Evolutionary conservation across 768 basidiomycete genomes (phyloP).

Genomic region (Russula vinacea): DNA sequence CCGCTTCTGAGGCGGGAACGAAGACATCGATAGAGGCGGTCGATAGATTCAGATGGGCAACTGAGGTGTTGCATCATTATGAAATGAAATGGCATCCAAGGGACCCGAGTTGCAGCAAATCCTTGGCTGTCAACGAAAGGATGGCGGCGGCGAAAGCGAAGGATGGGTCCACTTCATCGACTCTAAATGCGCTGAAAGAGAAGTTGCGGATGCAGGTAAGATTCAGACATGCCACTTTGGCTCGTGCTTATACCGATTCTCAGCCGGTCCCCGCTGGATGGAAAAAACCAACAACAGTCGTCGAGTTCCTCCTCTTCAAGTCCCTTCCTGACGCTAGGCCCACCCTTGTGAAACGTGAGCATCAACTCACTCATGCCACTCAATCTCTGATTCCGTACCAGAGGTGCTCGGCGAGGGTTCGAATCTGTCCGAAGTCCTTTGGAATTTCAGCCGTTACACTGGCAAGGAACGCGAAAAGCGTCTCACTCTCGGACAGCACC

Average conservation of each 20-base stretch:
- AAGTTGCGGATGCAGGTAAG: not conserved
- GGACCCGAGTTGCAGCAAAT: too few relatives aligned
- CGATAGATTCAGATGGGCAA: not conserved
- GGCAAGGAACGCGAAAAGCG: not conserved
- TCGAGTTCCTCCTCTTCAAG: slow-evolving; percentile 3
- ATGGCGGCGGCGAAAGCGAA: not conserved
- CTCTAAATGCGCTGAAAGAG: not conserved
- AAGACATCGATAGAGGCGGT: not conserved
- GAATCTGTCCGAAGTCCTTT: slow-evolving; percentile 14
- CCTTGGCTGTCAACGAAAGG: not conserved
- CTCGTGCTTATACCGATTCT: not conserved
- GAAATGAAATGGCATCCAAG: not conserved
- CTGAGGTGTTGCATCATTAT: not conserved
- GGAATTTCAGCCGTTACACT: slow-evolving; percentile 23
- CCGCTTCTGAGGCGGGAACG: not conserved
- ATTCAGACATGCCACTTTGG: not conserved
- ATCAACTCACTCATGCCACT: not conserved
- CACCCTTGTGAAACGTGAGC: slow-evolving; percentile 8
- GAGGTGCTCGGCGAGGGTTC: slow-evolving; percentile 12
- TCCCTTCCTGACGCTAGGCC: not conserved
- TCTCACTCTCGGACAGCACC: slow-evolving; percentile 17
- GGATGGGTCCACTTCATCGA: not conserved
- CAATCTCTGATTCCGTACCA: not conserved
- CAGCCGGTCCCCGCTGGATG: not conserved
- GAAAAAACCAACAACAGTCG: slow-evolving; percentile 4